Conservation (phyloP, 2,329 filamentous ascomycete species). For the Aureobasidium sp. region DNA sequence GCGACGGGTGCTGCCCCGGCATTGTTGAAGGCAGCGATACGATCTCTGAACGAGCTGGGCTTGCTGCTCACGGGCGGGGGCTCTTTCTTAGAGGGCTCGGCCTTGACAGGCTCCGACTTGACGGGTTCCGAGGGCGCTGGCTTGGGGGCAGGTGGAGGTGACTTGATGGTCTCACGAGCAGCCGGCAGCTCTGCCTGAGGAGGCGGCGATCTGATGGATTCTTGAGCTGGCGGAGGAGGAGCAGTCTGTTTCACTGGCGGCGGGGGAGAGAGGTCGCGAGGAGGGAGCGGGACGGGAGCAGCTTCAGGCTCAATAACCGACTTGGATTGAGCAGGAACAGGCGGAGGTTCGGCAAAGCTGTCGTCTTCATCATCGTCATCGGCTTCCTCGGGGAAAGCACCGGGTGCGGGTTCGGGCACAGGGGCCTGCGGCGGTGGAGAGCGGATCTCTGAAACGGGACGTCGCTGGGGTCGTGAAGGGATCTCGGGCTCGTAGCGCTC, state of each 20-base stretch:
- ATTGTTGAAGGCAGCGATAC: constrained; percentile 96
- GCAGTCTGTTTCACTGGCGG: background rate
- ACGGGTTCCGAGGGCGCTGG: constrained; percentile 29
- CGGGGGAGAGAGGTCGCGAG: constrained; percentile 8
- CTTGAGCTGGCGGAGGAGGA: background rate
- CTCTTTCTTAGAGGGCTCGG: constrained; percentile 46
- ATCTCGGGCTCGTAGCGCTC: constrained; percentile 90
- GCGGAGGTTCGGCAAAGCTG: constrained; percentile 19
- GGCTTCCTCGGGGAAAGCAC: constrained; percentile 25
- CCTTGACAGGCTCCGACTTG: constrained; percentile 26
- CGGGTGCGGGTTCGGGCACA: constrained; percentile 27
- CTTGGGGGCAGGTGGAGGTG: constrained; percentile 21
- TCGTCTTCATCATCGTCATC: constrained; percentile 26
- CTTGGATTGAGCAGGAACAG: constrained; percentile 30
- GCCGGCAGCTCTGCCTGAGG: constrained; percentile 3
- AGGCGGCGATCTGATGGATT: background rate
- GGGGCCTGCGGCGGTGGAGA: constrained; percentile 24
- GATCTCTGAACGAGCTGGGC: constrained; percentile 89
- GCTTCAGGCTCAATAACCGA: constrained; percentile 24
- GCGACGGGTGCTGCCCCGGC: constrained; percentile 73
- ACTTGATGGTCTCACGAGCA: constrained; percentile 20
- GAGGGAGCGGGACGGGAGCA: constrained; percentile 29
- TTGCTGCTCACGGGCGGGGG: constrained; percentile 61
- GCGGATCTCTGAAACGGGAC: constrained; percentile 57
- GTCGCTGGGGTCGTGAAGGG: constrained; percentile 76